Conservation (phyloP, 192 early-diverging fungal genomes). For the Entomortierella beljakovae region DNA sequence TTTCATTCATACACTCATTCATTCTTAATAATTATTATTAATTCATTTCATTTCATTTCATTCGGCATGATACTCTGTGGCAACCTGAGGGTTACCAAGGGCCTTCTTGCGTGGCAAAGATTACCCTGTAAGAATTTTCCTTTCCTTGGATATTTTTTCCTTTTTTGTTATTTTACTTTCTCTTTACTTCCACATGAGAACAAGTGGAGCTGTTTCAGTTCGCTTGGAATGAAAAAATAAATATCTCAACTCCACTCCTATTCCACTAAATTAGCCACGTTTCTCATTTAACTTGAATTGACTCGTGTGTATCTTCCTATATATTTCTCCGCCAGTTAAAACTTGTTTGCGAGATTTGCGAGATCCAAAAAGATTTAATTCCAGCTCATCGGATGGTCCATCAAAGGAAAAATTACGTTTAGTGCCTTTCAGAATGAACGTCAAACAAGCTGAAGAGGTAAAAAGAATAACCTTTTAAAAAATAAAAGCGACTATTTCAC, state of each 20-base stretch:
- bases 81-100: conserved; percentile 3
- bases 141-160: too few species aligned
- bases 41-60: not conserved
- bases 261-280: too few species aligned
- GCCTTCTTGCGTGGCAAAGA: conserved; percentile 12
- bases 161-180: not conserved
- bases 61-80: conserved; percentile 16
- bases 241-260: too few species aligned
- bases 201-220: not conserved
- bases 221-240: too few species aligned
- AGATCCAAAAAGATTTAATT: conserved; percentile 2
- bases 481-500: too few species aligned
- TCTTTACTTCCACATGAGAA: not conserved
- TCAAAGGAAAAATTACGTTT: conserved; percentile 55
- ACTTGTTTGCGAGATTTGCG: not conserved
- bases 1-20: conserved; percentile 7
- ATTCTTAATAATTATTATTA: not conserved
- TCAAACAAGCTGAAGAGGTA: conserved; percentile 64
- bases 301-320: too few species aligned
- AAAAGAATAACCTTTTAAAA: too few species aligned
- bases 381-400: conserved; percentile 40
- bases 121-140: conserved; percentile 21
- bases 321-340: not conserved
- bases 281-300: too few species aligned
- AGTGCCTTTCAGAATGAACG: conserved; percentile 59